Base-by-base conservation (phyloP, 2,329 filamentous ascomycete genomes). In the Aspergillus fumigatiaffinis region DNA sequence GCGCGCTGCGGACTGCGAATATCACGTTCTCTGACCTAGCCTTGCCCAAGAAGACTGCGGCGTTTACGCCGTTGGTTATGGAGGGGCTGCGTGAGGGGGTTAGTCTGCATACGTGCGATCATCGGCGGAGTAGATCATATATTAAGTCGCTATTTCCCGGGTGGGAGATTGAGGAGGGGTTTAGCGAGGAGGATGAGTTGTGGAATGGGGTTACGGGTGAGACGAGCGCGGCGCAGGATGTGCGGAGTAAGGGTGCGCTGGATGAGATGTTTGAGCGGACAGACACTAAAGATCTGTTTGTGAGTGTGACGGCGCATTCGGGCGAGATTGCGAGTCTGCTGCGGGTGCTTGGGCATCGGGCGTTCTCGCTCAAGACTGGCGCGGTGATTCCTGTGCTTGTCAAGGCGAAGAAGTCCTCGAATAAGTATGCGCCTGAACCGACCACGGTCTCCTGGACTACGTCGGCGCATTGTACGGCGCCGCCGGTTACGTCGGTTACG, bases 41-140 rank as follows among this genome's bases (percentile, higher is more conserved):
- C 32, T 17, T 35, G 2, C 32, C 32, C 32, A 35, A 6, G 12
- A 6, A 14, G 0, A 12, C 32, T 14, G 32, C 32, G 12, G 12
- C 63, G 56, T 86, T 85, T 61, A 65, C 71, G 5, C 84, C 83
- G 0, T 70, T 77, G 0, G 70, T 87, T 61, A 85, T 84, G 65
- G 84, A 86, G 66, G 68, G 79, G 29, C 74, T 86, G 51, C 75
- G 84, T 17, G 84, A 87, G 67, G 77, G 78, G 1, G 80, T 86
- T 38, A 82, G 81, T 44, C 77, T 83, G 42, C 84, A 87, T 68
- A 87, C 84, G 0, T 87, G 84, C 61, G 83, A 87, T 66, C 77
- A 80, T 21, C 77, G 84, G 20, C 79, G 75, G 56, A 77, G 67
- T 57, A 76, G 73, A 52, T 71, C 75, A 0, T 77, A 76, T 51